Base-by-base conservation (phyloP, 2,329 filamentous ascomycete species). In the Thielaviopsis musarum region DNA sequence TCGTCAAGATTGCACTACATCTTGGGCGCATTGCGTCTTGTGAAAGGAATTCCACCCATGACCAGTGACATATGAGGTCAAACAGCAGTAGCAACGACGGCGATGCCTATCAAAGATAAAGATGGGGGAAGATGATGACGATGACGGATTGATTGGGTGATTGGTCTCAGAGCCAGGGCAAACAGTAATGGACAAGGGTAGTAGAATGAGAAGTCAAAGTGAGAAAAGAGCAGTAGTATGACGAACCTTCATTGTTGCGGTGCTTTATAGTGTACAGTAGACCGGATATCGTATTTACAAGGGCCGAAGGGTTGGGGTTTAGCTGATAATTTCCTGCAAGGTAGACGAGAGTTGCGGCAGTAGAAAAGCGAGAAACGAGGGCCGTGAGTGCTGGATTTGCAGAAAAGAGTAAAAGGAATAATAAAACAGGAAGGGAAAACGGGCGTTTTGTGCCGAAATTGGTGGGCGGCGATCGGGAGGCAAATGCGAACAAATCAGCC, bases 181-280 rank as follows among this genome's bases (percentile, higher is more conserved):
- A 45, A n/a, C 38, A 54, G 10, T 19, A 54, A 30, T 54, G 38
- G 17, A 45, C 38, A 45, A 45, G 38, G 38, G 38, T 54, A n/a
- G 52, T n/a, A 54, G 15, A 34, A 53, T 53, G 12, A 21, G 6
- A 26, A 30, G 17, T 5, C 24, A 54, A 19, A 10, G 26, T 3
- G 13, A 12, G 30, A 19, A 30, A 22, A 26, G n/a, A 30, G n/a
- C 19, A 30, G 52, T 34, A 30, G 52, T 34, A 15, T 54, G 24
- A 54, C 52, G 24, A 30, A 54, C 52, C 52, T 54, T 54, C 52
- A 54, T 54, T 54, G 22, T 54, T 54, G 52, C 52, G 52, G 26
- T 54, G 24, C 5, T 28, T 10, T 45, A n/a, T 7, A 17, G 15
- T 13, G 38, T 45, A 26, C 6, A 5, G 38, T 45, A 45, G 38